These are phyloP conservation scores for Acanthochlamys bracteata DNA, from an alignment of 106 monocot species.

Conservation along the genomic window DNA sequence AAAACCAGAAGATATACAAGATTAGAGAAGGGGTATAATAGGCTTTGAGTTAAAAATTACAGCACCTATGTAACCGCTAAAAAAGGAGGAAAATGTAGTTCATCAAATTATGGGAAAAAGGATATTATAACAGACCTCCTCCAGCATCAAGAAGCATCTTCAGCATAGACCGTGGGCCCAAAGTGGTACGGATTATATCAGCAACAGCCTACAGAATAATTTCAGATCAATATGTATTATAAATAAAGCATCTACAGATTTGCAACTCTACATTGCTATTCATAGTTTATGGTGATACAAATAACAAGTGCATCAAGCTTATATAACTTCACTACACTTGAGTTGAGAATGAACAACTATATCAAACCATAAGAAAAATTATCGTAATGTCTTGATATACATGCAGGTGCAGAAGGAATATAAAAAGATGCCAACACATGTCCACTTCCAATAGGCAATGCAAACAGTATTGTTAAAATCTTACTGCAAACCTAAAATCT, in stretches of 20 bases:
- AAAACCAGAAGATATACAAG: no score
- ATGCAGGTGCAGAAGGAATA: no score
- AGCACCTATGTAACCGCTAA: neutral
- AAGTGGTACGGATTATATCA: conserved; percentile 77
- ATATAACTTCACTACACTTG: neutral
- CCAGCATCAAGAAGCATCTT: conserved; percentile 76
- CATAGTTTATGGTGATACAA: neutral
- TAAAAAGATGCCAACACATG: no score
- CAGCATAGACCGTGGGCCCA: conserved; percentile 77
- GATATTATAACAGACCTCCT: conserved; percentile 30
- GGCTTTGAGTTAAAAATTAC: no score
- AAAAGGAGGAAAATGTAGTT: neutral
- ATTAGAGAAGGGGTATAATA: no score
- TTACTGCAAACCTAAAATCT: no score
- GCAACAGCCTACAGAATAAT: conserved; percentile 49
- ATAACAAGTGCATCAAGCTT: neutral
- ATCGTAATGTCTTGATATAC: no score
- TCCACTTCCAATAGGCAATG: no score
- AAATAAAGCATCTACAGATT: neutral
- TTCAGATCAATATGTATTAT: neutral
- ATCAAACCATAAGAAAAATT: neutral
- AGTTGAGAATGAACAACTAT: no score
- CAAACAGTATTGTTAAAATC: no score
- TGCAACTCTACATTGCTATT: neutral
- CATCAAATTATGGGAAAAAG: neutral